Evolutionary conservation across 306 rosid species (phyloP).

Genomic region (Carpinus fangiana): DNA sequence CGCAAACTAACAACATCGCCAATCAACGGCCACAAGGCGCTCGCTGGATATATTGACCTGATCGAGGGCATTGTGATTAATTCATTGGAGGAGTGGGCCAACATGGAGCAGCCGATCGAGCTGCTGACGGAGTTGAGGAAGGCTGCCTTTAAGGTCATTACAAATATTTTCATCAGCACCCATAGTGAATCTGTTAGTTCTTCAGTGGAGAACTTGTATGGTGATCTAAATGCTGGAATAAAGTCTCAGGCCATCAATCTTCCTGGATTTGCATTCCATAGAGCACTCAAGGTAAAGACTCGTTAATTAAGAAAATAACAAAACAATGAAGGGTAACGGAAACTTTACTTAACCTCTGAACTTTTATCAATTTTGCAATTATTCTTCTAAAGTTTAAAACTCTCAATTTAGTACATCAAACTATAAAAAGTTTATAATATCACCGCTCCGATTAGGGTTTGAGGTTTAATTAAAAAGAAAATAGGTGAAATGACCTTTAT

Average conservation of each 20-base stretch:
- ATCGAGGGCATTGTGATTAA: constrained; percentile 19
- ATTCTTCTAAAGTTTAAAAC: too few relatives aligned
- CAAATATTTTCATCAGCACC: constrained; percentile 33
- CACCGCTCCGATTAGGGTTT: too few relatives aligned
- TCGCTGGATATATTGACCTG: constrained; percentile 6
- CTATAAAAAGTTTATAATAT: too few relatives aligned
- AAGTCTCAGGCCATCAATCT: constrained; percentile 2
- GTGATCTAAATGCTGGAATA: not conserved
- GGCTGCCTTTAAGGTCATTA: constrained; percentile 30
- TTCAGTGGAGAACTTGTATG: not conserved
- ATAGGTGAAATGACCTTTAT: too few relatives aligned
- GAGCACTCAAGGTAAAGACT: constrained; percentile 34
- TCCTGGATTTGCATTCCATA: constrained; percentile 38
- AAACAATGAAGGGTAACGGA: too few relatives aligned
- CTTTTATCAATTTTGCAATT: too few relatives aligned
- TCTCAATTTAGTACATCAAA: too few relatives aligned
- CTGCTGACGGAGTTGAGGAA: constrained; percentile 27
- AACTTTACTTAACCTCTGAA: too few relatives aligned
- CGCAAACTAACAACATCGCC: constrained; percentile 25
- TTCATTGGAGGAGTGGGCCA: constrained; percentile 25
- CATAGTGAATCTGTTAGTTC: not conserved
- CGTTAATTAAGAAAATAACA: too few relatives aligned
- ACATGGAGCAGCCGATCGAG: constrained; percentile 27
- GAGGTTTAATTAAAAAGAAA: too few relatives aligned
- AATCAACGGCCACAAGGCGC: constrained; percentile 13